Conservation (phyloP, 2,329 filamentous ascomycete genomes). For the Aspergillus intermedius region DNA sequence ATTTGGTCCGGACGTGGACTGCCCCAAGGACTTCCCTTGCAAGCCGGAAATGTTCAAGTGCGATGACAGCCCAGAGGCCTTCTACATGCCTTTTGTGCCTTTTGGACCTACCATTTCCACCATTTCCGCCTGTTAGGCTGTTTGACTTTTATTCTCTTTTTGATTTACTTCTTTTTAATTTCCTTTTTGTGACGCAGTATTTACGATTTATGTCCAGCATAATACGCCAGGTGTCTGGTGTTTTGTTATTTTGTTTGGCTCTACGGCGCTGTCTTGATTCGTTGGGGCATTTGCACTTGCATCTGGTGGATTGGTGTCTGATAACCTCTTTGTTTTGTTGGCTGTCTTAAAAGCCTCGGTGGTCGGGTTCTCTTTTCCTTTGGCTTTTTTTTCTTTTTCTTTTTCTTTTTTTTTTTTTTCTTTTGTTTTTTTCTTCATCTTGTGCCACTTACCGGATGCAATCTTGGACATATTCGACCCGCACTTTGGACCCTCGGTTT, state of each 20-base stretch:
- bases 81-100: constrained; percentile 13
- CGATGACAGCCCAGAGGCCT: constrained; percentile 24
- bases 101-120: constrained; percentile 8
- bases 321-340: not conserved
- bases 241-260: constrained; percentile 10
- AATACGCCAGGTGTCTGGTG: constrained; percentile 11
- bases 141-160: not conserved
- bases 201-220: constrained; percentile 3
- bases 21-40: constrained; percentile 23
- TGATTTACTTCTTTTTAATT: constrained; percentile 5
- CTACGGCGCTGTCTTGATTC: constrained; percentile 3
- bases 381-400: no score
- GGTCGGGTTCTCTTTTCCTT: no score
- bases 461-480: not conserved
- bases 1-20: constrained; percentile 24
- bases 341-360: not conserved
- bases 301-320: not conserved
- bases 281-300: not conserved
- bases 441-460: not conserved
- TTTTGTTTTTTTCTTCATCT: no score
- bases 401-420: no score
- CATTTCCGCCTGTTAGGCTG: constrained; percentile 15
- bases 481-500: not conserved
- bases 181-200: constrained; percentile 3
- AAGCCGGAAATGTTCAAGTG: constrained; percentile 20